phyloP scores from a whole-genome alignment of 495 filamentous ascomycete genomes.

The Podospora pseudocomata region DNA sequence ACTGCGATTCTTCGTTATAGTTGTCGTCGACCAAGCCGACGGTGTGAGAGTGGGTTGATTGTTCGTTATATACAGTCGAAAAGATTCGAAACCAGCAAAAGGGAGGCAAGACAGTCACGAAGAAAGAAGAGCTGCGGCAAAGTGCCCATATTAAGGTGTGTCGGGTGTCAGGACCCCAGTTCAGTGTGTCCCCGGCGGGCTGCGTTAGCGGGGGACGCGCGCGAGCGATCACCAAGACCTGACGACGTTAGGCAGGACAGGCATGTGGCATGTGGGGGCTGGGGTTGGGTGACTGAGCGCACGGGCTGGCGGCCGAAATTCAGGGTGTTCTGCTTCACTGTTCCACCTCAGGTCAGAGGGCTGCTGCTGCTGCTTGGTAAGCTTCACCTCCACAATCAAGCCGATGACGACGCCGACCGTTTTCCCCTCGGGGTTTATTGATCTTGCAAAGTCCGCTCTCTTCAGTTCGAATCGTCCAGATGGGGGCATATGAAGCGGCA shows the following conservation, averaged over 20 bases:
- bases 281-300: conserved; percentile 14
- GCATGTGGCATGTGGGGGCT: conserved; percentile 7
- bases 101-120: conserved; percentile 1
- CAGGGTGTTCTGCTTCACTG: neutral
- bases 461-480: neutral
- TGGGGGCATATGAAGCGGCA: neutral
- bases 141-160: conserved; percentile 10
- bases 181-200: conserved; percentile 1
- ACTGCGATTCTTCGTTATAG: neutral
- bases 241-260: neutral
- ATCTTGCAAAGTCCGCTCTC: neutral
- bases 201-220: conserved; percentile 3
- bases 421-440: neutral
- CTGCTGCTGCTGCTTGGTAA: neutral
- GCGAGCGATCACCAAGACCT: conserved; percentile 10
- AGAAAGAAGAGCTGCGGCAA: conserved; percentile 4
- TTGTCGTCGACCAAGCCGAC: neutral
- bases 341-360: neutral
- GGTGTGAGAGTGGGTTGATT: neutral
- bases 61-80: neutral
- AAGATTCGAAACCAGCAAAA: neutral
- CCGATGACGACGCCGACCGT: neutral
- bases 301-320: conserved; percentile 15
- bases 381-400: conserved; percentile 1
- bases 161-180: conserved; percentile 14